Conservation (phyloP, 805 yeast genomes). For the Kuraishia hungarica region DNA sequence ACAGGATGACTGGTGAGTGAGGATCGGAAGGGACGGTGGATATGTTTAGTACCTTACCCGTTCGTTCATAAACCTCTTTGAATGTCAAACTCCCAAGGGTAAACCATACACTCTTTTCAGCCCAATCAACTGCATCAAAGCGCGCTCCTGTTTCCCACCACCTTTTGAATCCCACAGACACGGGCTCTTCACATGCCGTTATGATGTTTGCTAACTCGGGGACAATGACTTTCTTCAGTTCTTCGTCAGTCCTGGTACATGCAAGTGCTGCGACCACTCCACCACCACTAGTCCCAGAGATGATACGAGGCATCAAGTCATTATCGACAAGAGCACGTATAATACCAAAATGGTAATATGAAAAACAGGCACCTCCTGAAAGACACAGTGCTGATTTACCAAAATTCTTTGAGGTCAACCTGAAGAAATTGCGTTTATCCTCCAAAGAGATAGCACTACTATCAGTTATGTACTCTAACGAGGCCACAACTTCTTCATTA, state of each 20-base stretch:
- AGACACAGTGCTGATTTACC: slow-evolving; percentile 68
- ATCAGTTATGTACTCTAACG: slow-evolving; percentile 34
- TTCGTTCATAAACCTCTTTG: slow-evolving; percentile 55
- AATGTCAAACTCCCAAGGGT: slow-evolving; percentile 68
- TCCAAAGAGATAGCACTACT: slow-evolving; percentile 27
- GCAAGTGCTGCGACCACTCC: slow-evolving; percentile 69
- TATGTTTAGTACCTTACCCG: slow-evolving; percentile 65
- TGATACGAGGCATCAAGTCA: slow-evolving; percentile 55
- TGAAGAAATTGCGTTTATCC: slow-evolving; percentile 44
- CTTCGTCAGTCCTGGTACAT: slow-evolving; percentile 62
- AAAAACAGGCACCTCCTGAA: slow-evolving; percentile 75
- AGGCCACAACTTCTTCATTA: slow-evolving; percentile 39
- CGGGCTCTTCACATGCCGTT: slow-evolving; percentile 62
- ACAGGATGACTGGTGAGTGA: slow-evolving; percentile 70
- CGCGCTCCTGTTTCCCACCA: slow-evolving; percentile 74
- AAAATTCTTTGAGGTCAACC: slow-evolving; percentile 49
- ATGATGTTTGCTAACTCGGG: slow-evolving; percentile 58
- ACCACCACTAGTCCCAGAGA: slow-evolving; percentile 79
- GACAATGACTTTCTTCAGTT: slow-evolving; percentile 41
- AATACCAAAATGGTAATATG: slow-evolving; percentile 72
- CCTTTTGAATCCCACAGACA: slow-evolving; percentile 51
- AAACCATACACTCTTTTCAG: slow-evolving; percentile 57
- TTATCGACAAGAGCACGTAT: slow-evolving; percentile 62
- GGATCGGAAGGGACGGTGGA: slow-evolving; percentile 80
- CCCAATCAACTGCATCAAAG: slow-evolving; percentile 71